Percentiles rank a stretch among this genome's conserved stretches.
Evolutionary conservation across 2,329 filamentous ascomycete genomes (phyloP).

Genomic region (Periconia sp.): DNA sequence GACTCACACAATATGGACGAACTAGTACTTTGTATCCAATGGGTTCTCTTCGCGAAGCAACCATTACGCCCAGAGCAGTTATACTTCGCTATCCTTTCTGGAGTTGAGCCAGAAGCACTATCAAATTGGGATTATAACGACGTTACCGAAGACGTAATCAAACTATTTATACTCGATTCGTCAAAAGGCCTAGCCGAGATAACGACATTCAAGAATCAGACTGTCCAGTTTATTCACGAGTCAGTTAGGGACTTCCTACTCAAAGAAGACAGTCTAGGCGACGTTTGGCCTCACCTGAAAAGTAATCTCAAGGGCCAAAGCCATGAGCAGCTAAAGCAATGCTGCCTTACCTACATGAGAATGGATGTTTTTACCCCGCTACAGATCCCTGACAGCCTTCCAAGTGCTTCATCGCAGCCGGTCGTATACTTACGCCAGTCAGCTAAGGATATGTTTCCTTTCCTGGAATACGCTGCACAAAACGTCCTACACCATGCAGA

Average conservation of each 20-base stretch:
- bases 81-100: conserved; percentile 12
- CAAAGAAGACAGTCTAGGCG: conserved; percentile 24
- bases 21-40: conserved; percentile 8
- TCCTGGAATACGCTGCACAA: no score
- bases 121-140: conserved; percentile 29
- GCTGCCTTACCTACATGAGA: conserved; percentile 48
- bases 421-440: no score
- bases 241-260: conserved; percentile 42
- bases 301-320: conserved; percentile 34
- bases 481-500: no score
- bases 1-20: conserved; percentile 1
- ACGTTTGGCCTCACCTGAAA: conserved; percentile 33
- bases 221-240: conserved; percentile 31
- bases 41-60: conserved; percentile 8
- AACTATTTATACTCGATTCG: conserved; percentile 15
- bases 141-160: conserved; percentile 10
- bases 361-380: no score
- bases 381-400: no score
- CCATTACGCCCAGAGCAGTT: conserved; percentile 10
- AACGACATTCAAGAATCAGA: conserved; percentile 13
- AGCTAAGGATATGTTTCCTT: no score
- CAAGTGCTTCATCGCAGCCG: no score
- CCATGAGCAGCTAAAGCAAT: conserved; percentile 49
- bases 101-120: conserved; percentile 5
- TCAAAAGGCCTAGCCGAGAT: conserved; percentile 19